Conservation (phyloP, 2,329 filamentous ascomycete species). For the Zarea fungicola region DNA sequence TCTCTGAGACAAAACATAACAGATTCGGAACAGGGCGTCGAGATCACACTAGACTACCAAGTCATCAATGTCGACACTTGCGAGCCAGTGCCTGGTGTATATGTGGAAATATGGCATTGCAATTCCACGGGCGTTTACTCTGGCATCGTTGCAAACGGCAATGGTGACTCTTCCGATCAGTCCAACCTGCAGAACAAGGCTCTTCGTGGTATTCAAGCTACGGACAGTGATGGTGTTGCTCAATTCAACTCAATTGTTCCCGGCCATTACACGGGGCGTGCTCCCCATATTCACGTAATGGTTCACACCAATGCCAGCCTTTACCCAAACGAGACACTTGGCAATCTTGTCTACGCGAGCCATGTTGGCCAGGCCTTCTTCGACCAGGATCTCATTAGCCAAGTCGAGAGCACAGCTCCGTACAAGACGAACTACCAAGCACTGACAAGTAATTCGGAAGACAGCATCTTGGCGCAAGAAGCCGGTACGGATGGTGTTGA, state of each 20-base stretch:
- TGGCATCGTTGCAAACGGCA: constrained; percentile 31
- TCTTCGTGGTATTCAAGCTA: constrained; percentile 34
- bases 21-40: constrained; percentile 36
- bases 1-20: constrained; percentile 30
- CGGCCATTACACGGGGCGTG: constrained; percentile 39
- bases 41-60: constrained; percentile 37
- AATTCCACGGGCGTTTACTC: constrained; percentile 42
- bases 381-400: constrained; percentile 50
- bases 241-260: constrained; percentile 40
- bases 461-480: constrained; percentile 41
- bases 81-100: constrained; percentile 32
- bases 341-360: constrained; percentile 36
- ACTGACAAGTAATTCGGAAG: constrained; percentile 47
- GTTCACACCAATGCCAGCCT: constrained; percentile 33
- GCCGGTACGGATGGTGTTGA: constrained; percentile 45
- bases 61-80: constrained; percentile 39
- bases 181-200: constrained; percentile 29
- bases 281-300: constrained; percentile 43
- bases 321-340: constrained; percentile 29
- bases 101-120: constrained; percentile 40
- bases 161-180: constrained; percentile 38
- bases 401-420: constrained; percentile 44
- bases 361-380: constrained; percentile 63
- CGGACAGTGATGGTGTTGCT: constrained; percentile 37
- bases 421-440: constrained; percentile 42